These are phyloP conservation scores for Rhodotorula glutinis DNA, from an alignment of 1,284 basidiomycete species.

Conservation along the genomic window DNA sequence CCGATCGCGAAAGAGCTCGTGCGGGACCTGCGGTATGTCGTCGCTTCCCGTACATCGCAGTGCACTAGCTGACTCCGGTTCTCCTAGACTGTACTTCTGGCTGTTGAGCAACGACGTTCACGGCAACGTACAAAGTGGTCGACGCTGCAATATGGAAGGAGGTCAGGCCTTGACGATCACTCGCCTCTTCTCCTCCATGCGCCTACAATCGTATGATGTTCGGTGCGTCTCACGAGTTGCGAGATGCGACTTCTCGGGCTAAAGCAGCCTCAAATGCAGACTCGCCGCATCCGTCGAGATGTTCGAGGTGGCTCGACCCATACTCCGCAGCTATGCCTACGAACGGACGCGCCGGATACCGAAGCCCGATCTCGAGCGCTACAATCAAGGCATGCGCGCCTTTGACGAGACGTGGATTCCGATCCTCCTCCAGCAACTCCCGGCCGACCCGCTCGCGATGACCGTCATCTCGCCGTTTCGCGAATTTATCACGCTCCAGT, in stretches of 20 bases:
- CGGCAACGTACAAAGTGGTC: constrained; percentile 36
- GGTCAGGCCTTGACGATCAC: constrained; percentile 36
- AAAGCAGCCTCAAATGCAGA: too few species aligned
- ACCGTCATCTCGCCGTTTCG: constrained; percentile 35
- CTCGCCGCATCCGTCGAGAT: constrained; percentile 41
- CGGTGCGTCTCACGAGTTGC: constrained; percentile 11
- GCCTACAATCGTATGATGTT: constrained; percentile 38
- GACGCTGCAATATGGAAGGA: constrained; percentile 39
- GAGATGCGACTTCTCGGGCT: too few species aligned
- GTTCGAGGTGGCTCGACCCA: constrained; percentile 40
- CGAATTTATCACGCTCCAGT: constrained; percentile 36
- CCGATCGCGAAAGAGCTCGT: constrained; percentile 27
- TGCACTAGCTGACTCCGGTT: not conserved
- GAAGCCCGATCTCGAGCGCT: constrained; percentile 34
- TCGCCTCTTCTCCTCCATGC: constrained; percentile 34
- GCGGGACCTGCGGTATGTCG: constrained; percentile 22
- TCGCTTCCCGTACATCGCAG: not conserved
- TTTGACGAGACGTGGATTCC: constrained; percentile 39
- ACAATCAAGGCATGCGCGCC: constrained; percentile 34
- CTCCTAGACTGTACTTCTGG: constrained; percentile 32
- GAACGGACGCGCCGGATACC: constrained; percentile 37
- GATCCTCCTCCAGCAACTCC: constrained; percentile 22
- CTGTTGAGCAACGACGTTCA: constrained; percentile 38
- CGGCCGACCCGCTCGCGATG: constrained; percentile 38
- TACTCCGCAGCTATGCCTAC: constrained; percentile 34